Percentiles rank a stretch among this genome's conserved stretches.
Conservation (phyloP, 2,329 filamentous ascomycete species). For the Diaporthe nobilis region DNA sequence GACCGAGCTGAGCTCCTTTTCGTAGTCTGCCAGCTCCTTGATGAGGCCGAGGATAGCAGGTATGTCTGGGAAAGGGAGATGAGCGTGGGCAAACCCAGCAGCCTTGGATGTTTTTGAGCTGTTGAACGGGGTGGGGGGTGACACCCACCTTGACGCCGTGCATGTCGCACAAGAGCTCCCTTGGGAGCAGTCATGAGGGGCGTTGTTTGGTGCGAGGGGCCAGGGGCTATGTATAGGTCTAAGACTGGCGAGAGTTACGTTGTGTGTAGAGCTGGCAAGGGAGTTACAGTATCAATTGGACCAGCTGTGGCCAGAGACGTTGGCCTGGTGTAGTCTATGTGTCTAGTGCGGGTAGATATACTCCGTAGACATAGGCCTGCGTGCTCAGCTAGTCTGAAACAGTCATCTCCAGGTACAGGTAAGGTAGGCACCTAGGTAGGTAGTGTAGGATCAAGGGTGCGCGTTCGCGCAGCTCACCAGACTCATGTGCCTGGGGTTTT, state of each 20-base stretch:
- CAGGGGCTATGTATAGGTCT: too few relatives aligned
- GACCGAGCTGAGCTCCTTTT: conserved; percentile 81
- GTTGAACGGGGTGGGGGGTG: not conserved
- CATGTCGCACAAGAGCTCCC: conserved; percentile 65
- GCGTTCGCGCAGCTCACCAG: conserved; percentile 1
- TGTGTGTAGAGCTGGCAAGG: too few relatives aligned
- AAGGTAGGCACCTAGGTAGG: not conserved
- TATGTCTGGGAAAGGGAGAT: conserved; percentile 71
- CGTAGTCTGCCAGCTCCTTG: conserved; percentile 88
- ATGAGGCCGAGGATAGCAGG: conserved; percentile 86
- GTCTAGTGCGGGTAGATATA: not conserved
- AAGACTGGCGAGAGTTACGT: conserved; percentile 41
- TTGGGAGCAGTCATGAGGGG: not conserved
- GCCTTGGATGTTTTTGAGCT: not conserved
- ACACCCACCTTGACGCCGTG: conserved; percentile 69
- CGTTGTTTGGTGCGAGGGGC: not conserved
- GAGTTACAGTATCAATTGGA: conserved; percentile 32
- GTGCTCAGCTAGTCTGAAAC: not conserved
- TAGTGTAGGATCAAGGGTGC: not conserved
- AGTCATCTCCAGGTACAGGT: not conserved
- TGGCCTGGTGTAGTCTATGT: not conserved
- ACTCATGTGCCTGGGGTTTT: not conserved
- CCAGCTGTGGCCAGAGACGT: conserved; percentile 47
- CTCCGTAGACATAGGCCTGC: not conserved
- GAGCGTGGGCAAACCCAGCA: not conserved